Evolutionary conservation across 2,329 filamentous ascomycete genomes (phyloP).

Genomic region (Fusarium austroafricanum): DNA sequence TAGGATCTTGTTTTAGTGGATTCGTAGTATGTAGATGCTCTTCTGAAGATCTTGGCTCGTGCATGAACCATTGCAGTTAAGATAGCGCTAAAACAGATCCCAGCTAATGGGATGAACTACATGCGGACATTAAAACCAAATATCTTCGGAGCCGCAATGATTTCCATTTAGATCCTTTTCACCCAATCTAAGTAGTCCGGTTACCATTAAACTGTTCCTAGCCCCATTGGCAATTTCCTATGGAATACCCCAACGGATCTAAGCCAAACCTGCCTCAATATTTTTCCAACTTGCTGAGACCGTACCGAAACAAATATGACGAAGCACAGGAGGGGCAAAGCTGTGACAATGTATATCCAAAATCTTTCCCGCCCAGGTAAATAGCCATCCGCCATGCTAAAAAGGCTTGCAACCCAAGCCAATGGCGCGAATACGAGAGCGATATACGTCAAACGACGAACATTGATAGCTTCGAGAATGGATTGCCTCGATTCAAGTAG

Average conservation of each 20-base stretch:
- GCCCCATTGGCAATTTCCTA: background rate
- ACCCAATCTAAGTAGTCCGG: background rate
- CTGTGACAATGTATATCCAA: too few relatives aligned
- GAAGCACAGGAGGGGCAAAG: background rate
- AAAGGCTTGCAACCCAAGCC: too few relatives aligned
- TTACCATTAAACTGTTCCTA: background rate
- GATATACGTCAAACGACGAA: too few relatives aligned
- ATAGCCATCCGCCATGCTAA: too few relatives aligned
- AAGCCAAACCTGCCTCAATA: background rate
- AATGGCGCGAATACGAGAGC: too few relatives aligned
- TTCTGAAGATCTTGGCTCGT: background rate
- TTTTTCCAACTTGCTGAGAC: background rate
- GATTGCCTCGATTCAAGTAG: too few relatives aligned
- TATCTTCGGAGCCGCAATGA: background rate
- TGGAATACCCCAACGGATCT: background rate
- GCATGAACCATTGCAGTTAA: background rate
- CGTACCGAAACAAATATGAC: too few relatives aligned
- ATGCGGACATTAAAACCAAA: background rate
- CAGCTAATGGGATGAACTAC: background rate
- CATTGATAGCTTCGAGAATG: too few relatives aligned
- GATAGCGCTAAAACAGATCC: background rate
- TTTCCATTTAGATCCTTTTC: background rate
- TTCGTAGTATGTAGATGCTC: too few relatives aligned
- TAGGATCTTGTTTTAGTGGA: too few relatives aligned
- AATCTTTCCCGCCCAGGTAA: too few relatives aligned